Evolutionary conservation across 441 rosid species (phyloP).

Genomic region (Viola pubescens): DNA sequence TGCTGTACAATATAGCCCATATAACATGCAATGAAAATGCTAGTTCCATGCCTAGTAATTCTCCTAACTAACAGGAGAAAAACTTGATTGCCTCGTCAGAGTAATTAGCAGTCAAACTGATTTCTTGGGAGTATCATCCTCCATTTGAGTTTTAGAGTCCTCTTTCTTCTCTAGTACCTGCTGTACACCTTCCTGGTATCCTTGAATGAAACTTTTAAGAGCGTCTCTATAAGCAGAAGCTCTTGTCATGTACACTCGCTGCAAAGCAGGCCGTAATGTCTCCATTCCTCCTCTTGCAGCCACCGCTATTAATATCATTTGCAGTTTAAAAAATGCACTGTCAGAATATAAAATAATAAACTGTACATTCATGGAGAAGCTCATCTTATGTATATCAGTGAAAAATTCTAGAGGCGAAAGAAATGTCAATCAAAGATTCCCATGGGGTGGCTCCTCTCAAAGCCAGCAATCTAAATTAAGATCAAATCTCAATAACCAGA

Average conservation of each 20-base stretch:
- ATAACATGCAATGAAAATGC: no score
- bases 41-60: background rate
- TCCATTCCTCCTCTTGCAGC: slow-evolving; percentile 94
- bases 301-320: slow-evolving; percentile 39
- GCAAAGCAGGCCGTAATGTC: slow-evolving; percentile 80
- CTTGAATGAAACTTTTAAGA: slow-evolving; percentile 61
- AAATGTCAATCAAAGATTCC: no score
- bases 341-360: slow-evolving; percentile 12
- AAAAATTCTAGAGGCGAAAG: no score
- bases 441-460: no score
- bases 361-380: background rate
- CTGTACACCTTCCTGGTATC: slow-evolving; percentile 80
- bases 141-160: slow-evolving; percentile 34
- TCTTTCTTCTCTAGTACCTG: slow-evolving; percentile 57
- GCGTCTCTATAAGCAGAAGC: slow-evolving; percentile 82
- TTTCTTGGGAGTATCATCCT: slow-evolving; percentile 29
- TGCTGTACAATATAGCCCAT: no score
- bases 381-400: no score
- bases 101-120: slow-evolving; percentile 22
- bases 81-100: slow-evolving; percentile 7
- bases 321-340: background rate
- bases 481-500: no score
- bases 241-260: slow-evolving; percentile 74
- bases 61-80: background rate
- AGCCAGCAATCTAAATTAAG: no score